Evolutionary conservation across 805 yeast genomes (phyloP), one percentile per base, ranked within the genome.

Genomic region (Sugiyamaella valdiviana): DNA sequence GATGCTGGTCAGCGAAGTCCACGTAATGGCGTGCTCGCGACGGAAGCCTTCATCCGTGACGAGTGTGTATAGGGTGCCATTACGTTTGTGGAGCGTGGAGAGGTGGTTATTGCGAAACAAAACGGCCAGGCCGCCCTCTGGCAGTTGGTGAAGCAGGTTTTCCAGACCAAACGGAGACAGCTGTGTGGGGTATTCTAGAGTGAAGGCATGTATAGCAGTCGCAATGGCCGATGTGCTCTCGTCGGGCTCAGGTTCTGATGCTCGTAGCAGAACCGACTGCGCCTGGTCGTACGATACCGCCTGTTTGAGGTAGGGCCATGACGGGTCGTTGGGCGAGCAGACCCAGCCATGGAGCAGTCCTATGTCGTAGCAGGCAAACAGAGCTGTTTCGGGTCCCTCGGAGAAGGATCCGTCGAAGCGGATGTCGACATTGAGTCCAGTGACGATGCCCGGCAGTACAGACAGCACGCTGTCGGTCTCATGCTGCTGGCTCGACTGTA

Each of bases 71-170:
- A 91, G 68, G 47, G 73, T 72, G 23, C 71, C 71, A 5, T 63
- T 50, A 39, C 59, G 63, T 44, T 62, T 63, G 56, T 72, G 76
- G 9, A 90, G 62, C 0, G 96, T 87, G 54, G 77, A 77, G 65
- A 86, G 91, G 63, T 89, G 96, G 63, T 93, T 90, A 65, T 93
- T 91, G 60, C 97, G 75, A 69, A 90, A 93, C 52, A 91, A 76
- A 0, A 91, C 79, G 1, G 82, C 77, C 48, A 82, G 72, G 5
- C 81, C 75, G 38, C 80, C 80, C 14, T 74, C 72, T 1, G 64
- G 60, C 22, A 86, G 61, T 2, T 71, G 58, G 5, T 66, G 62
- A 51, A 69, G 68, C 52, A 85, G 62, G 45, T 68, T 67, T 0
- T 61, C 49, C 12, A 85, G 63, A 0, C 99, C 99, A 42, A 70